A percentile compares a stretch with the other conserved stretches of the same genome.
These are phyloP conservation scores for Talaromyces sp. DNA, from an alignment of 2,329 filamentous ascomycete species.

Conservation along the genomic window DNA sequence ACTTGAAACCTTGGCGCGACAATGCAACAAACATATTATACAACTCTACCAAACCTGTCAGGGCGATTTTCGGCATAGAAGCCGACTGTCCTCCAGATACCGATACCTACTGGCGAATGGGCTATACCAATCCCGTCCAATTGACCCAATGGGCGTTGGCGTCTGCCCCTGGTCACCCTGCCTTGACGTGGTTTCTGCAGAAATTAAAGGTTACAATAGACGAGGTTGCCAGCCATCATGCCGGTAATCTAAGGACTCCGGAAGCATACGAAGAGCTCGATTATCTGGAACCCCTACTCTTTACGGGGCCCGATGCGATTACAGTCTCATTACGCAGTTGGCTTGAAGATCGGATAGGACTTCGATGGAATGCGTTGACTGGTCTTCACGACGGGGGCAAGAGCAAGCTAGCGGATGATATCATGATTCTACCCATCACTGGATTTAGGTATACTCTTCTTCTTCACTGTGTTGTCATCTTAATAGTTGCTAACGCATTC, in stretches of 20 bases:
- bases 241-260: slow-evolving; percentile 12
- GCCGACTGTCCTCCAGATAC: slow-evolving; percentile 25
- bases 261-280: slow-evolving; percentile 16
- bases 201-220: slow-evolving; percentile 16
- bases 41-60: slow-evolving; percentile 19
- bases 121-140: slow-evolving; percentile 30
- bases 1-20: slow-evolving; percentile 27
- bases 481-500: not conserved
- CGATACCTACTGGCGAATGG: slow-evolving; percentile 31
- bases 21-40: slow-evolving; percentile 19
- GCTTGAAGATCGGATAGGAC: slow-evolving; percentile 20
- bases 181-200: slow-evolving; percentile 26
- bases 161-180: slow-evolving; percentile 23
- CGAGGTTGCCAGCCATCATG: slow-evolving; percentile 14
- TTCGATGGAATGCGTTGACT: slow-evolving; percentile 30
- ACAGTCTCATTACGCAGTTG: slow-evolving; percentile 24
- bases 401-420: slow-evolving; percentile 28
- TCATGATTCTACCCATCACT: slow-evolving; percentile 31
- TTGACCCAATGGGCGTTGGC: slow-evolving; percentile 32
- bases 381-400: slow-evolving; percentile 25
- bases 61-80: slow-evolving; percentile 29
- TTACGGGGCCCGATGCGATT: slow-evolving; percentile 30
- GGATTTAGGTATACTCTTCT: slow-evolving; percentile 27
- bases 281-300: slow-evolving; percentile 24
- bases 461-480: not conserved